Conservation (phyloP, 805 yeast genomes). For the Nakazawaea wyomingensis region DNA sequence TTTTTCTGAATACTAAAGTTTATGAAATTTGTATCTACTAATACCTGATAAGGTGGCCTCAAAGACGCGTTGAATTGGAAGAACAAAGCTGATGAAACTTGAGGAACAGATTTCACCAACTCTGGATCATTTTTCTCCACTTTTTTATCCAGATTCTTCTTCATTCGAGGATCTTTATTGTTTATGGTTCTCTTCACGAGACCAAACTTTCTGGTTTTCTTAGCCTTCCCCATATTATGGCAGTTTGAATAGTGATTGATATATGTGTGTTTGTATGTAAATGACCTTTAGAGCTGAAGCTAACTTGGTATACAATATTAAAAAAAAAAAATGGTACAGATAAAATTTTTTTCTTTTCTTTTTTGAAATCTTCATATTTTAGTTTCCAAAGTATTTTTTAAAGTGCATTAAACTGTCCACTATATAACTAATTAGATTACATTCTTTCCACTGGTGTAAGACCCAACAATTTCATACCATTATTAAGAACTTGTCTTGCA, state of each 20-base stretch:
- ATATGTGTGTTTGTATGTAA: too few species aligned
- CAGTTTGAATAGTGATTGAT: neutral
- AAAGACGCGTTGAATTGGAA: conserved; percentile 92
- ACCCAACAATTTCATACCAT: conserved; percentile 87
- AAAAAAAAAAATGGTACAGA: too few species aligned
- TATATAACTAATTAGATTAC: too few species aligned
- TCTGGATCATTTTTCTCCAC: conserved; percentile 65
- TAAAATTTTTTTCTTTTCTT: conserved; percentile 2
- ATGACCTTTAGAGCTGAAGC: too few species aligned
- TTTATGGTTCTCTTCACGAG: conserved; percentile 77
- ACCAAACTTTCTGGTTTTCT: conserved; percentile 96
- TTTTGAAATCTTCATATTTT: too few species aligned
- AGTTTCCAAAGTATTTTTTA: too few species aligned
- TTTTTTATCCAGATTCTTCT: conserved; percentile 33
- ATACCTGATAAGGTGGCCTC: conserved; percentile 96
- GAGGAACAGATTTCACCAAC: conserved; percentile 71
- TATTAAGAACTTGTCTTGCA: conserved; percentile 82
- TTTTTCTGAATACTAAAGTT: conserved; percentile 96
- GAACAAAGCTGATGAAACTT: conserved; percentile 91
- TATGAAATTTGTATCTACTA: conserved; percentile 94
- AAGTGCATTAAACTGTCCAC: too few species aligned
- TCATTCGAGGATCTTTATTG: conserved; percentile 62
- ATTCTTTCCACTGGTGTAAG: conserved; percentile 98
- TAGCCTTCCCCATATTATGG: conserved; percentile 86
- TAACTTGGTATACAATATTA: too few species aligned